Percentiles rank a stretch among this genome's conserved stretches.
phyloP scores from a whole-genome alignment of 352 stramenopile genomes.

The Globisporangium nagaii region DNA sequence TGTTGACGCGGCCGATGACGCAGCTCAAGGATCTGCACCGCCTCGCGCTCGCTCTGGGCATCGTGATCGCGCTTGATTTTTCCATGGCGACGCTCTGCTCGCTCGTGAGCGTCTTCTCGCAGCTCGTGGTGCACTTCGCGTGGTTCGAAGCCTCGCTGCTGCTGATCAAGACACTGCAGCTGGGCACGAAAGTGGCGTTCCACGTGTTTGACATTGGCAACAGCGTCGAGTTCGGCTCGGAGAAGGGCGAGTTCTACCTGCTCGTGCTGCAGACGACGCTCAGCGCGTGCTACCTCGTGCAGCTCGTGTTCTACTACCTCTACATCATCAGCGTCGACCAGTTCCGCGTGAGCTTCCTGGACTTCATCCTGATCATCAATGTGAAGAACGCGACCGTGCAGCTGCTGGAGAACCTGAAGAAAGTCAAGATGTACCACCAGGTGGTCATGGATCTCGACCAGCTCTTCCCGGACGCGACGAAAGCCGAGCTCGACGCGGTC shows the following conservation, averaged over 20 bases:
- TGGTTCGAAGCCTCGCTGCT: slow-evolving; percentile 73
- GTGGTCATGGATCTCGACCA: slow-evolving; percentile 67
- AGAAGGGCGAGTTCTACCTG: slow-evolving; percentile 64
- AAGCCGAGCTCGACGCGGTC: slow-evolving; percentile 45
- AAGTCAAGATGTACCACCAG: slow-evolving; percentile 64
- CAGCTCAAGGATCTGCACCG: slow-evolving; percentile 49
- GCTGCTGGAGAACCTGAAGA: slow-evolving; percentile 59
- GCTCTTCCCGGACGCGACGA: slow-evolving; percentile 51
- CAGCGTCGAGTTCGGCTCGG: slow-evolving; percentile 20
- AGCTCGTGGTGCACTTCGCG: slow-evolving; percentile 56
- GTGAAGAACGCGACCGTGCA: slow-evolving; percentile 75
- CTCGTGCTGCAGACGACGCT: slow-evolving; percentile 60
- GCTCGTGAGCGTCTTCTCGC: slow-evolving; percentile 33
- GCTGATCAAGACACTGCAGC: slow-evolving; percentile 58
- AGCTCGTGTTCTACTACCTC: slow-evolving; percentile 71
- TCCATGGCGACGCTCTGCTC: slow-evolving; percentile 32
- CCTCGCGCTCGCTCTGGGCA: slow-evolving; percentile 36
- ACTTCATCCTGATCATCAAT: slow-evolving; percentile 76
- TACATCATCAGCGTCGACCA: slow-evolving; percentile 80
- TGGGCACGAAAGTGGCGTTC: slow-evolving; percentile 66
- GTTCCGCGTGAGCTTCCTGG: slow-evolving; percentile 72
- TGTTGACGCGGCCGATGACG: slow-evolving; percentile 60
- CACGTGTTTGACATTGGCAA: slow-evolving; percentile 48
- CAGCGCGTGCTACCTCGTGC: slow-evolving; percentile 54
- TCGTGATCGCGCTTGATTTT: slow-evolving; percentile 36